Base-by-base conservation (phyloP, 1,284 basidiomycete genomes). In the Inonotus obliquus region DNA sequence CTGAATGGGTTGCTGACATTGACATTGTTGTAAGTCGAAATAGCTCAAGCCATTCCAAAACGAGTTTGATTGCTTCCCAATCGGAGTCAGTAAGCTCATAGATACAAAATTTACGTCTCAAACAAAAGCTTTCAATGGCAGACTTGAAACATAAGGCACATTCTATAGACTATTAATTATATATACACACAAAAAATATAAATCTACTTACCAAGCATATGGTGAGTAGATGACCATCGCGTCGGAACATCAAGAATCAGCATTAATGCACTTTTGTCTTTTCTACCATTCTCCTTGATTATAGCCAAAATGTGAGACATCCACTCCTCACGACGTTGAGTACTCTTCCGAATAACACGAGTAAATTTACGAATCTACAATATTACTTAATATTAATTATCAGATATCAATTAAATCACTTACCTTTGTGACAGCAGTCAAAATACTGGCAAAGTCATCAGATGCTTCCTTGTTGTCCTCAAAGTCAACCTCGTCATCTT, bases 1-100 rank as follows among this genome's bases (percentile, higher is more conserved):
- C 4, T 19, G 13, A 19, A 19, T 19, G 13, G 13, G 39, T 41
- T 14, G 39, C n/a, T 41, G 39, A 41, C n/a, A 41, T 41, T 41
- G 13, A 27, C 1, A 67, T 70, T 3, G 70, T 72, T 1, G 70
- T 68, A 11, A 35, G 13, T 11, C 67, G 63, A 58, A 69, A 72
- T 10, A 52, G 48, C 29, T 64, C 39, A 0, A 72, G 63, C 71
- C 71, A 72, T 1, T 51, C 19, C 6, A 58, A 37, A 21, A 70
- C 66, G 32, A 66, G 21, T 11, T 37, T 19, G 10, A 71, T 57
- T 4, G 64, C 65, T 9, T 57, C 39, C 71, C 71, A 72, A 35
- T 72, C 69, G 1, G 32, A 32, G 32, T 32, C 32, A 9, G 32
- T 32, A 32, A 32, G 32, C 32, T 32, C 32, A 32, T 32, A 32